These are phyloP conservation scores for Ogataea polymorpha DNA, from an alignment of 805 yeast species.

Conservation along the genomic window DNA sequence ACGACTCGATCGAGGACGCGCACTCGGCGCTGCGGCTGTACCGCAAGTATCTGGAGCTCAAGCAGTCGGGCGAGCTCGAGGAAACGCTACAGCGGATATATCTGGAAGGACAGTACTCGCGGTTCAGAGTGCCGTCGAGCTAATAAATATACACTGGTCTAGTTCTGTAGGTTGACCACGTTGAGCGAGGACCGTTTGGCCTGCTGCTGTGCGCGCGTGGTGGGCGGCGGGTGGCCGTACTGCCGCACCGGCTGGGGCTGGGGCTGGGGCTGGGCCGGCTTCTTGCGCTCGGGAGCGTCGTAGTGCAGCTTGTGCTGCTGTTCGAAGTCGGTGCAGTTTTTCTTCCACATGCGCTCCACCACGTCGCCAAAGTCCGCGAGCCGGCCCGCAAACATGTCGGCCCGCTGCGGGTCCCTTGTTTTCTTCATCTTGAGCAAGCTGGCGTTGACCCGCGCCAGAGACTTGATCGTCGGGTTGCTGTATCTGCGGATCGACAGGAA, in stretches of 20 bases:
- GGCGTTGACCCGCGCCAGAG: conserved; percentile 49
- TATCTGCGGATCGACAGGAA: conserved; percentile 66
- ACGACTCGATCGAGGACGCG: conserved; percentile 97
- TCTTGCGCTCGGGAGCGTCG: conserved; percentile 7
- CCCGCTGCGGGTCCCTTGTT: conserved; percentile 3
- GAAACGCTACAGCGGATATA: conserved; percentile 63
- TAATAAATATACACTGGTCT: conserved; percentile 4
- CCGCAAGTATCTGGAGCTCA: conserved; percentile 64
- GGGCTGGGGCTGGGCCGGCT: conserved; percentile 5
- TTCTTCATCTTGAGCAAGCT: conserved; percentile 12
- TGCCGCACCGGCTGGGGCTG: conserved; percentile 11
- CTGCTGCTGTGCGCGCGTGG: conserved; percentile 32
- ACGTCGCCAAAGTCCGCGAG: conserved; percentile 13
- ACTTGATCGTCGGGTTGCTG: conserved; percentile 65
- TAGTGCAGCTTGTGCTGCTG: conserved; percentile 4
- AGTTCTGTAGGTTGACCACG: conserved; percentile 22
- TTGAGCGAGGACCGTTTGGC: conserved; percentile 18
- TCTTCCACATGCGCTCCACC: conserved; percentile 18
- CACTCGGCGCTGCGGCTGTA: conserved; percentile 77
- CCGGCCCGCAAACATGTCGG: conserved; percentile 7
- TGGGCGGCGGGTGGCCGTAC: conserved; percentile 22
- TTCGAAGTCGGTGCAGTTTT: conserved; percentile 15
- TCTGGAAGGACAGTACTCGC: conserved; percentile 57
- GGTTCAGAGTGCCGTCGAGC: conserved; percentile 48
- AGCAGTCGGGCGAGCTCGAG: conserved; percentile 57